Evolutionary conservation across 805 yeast species (phyloP), one percentile per base, ranked within the genome.

Genomic region (Yarrowia keelungensis): DNA sequence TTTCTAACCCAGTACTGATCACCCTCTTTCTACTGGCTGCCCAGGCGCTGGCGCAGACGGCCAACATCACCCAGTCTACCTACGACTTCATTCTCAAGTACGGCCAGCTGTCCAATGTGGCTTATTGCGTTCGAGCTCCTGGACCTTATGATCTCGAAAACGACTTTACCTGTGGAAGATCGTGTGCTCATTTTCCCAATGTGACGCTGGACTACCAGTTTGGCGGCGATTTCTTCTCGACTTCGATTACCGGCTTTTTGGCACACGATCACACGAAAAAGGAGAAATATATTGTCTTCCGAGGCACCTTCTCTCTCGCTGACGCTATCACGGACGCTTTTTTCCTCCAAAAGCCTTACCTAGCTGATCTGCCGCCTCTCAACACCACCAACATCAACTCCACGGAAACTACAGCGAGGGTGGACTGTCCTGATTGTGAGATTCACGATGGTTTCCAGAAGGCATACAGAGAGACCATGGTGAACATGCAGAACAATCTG

Each of bases 361-460:
- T 58, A 12, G 50, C 64, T 12, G 50, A 43, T 10, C 64, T 58
- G 4, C 64, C 64, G 2, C 49, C 49, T 43, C 41, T 42, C 14
- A 43, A 42, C 39, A 43, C 50, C 16, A 42, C 64, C 9, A 16
- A 58, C 19, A 35, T 58, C n/a, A 42, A 58, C 41, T 19, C 36
- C 5, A 43, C 64, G 1, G 10, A n/a, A 12, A 8, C 50, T 1
- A 3, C 14, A 0, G 50, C 64, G 3, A 12, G 46, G 22, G 19
- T 26, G 1, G 61, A 54, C n/a, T 58, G 64, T 43, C 39, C 38
- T 3, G 50, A 26, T 2, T 58, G 64, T 7, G 64, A 42, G 14
- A 35, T 58, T 35, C 50, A 42, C 36, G 64, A 58, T 11, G 64
- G 64, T 12, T 58, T 58, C 12, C 50, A 42, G n/a, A 58, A 58